These are phyloP conservation scores for Chloromonas sp. DNA, from an alignment of 163 green algal species.

Conservation along the genomic window DNA sequence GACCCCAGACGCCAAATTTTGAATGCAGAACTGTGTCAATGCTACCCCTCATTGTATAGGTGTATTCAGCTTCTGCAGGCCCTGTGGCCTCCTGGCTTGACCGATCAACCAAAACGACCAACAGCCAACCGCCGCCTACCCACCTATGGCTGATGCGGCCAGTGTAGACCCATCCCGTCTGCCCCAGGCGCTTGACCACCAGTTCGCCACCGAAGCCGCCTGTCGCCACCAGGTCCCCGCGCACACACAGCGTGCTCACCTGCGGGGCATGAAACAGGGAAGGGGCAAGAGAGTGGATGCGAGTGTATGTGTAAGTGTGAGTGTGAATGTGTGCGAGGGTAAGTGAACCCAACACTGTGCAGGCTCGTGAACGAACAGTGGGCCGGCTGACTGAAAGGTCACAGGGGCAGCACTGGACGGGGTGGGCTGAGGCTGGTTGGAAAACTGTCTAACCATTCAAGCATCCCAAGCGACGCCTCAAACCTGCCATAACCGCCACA, in stretches of 20 bases:
- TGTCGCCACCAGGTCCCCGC: constrained; percentile 49
- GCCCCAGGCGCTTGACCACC: constrained; percentile 26
- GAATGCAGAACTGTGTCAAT: no score
- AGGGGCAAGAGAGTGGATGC: neutral
- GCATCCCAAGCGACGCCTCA: no score
- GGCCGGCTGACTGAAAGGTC: no score
- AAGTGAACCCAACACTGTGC: neutral
- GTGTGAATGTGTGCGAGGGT: neutral
- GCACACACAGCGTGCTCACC: constrained; percentile 63
- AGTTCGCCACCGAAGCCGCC: constrained; percentile 53
- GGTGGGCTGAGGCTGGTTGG: no score
- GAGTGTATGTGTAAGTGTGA: neutral
- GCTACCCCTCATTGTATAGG: no score
- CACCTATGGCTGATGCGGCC: constrained; percentile 6
- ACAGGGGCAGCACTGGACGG: no score
- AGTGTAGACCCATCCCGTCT: neutral
- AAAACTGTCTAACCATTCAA: no score
- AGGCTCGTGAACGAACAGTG: neutral
- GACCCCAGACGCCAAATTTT: no score
- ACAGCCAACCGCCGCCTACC: neutral
- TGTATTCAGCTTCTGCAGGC: no score
- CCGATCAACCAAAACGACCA: no score
- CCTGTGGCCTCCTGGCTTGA: no score
- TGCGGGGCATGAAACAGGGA: constrained; percentile 16
- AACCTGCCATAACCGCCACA: no score